phyloP scores from a whole-genome alignment of 257 asterid genomes.

The Handroanthus guayacan region DNA sequence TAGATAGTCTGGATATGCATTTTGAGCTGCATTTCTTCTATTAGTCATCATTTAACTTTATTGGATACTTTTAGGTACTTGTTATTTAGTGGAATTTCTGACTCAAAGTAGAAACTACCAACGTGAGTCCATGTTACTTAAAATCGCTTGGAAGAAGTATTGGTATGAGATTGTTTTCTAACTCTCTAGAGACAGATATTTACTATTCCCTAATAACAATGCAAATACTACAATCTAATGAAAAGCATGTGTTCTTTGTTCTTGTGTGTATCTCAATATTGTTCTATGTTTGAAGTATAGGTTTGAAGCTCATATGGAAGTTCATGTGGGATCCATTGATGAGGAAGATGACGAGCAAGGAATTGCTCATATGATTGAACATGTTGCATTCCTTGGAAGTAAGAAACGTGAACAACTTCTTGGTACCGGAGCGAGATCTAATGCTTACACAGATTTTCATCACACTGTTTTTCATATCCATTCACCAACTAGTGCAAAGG shows the following conservation, averaged over 20 bases:
- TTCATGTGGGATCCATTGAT: conserved; percentile 96
- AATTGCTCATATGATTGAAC: conserved; percentile 99
- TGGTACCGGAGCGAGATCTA: conserved; percentile 98
- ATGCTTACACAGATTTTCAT: conserved; percentile 99
- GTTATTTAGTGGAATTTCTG: not conserved
- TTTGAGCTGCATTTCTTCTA: conserved; percentile 25
- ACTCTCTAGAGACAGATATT: not conserved
- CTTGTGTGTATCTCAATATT: conserved; percentile 28
- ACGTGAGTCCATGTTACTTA: not conserved
- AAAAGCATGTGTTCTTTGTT: not conserved
- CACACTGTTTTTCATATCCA: conserved; percentile 99
- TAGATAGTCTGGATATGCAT: not conserved
- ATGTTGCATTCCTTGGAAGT: conserved; percentile 99
- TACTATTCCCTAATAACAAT: conserved; percentile 21
- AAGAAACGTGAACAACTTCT: conserved; percentile 99
- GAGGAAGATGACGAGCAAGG: conserved; percentile 99
- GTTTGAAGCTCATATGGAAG: conserved; percentile 99
- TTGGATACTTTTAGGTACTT: not conserved
- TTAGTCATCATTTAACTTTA: conserved; percentile 9
- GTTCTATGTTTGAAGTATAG: conserved; percentile 49
- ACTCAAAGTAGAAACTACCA: conserved; percentile 20
- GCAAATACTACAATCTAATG: conserved; percentile 7
- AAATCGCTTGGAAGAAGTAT: not conserved
- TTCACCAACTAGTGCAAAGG: conserved; percentile 94
- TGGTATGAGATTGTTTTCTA: conserved; percentile 12